Evolutionary conservation across 1,284 basidiomycete genomes (phyloP), one percentile per base, ranked within the genome.

Genomic region (Naganishia albida): DNA sequence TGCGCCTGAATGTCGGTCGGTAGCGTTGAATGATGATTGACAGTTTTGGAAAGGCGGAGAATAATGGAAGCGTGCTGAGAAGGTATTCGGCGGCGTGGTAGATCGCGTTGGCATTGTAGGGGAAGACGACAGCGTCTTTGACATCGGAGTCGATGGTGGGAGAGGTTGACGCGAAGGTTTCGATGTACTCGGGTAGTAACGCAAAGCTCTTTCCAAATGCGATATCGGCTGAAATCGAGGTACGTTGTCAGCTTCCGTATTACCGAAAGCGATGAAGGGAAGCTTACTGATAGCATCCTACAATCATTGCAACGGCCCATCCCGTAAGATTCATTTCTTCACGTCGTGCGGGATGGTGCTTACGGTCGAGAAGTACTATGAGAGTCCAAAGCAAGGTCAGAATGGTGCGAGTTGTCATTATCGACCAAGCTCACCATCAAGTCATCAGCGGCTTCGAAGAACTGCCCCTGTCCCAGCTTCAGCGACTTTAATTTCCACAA

Each of bases 191-290:
- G 2, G 46, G 23, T 1, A 60, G 46, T 7, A 60, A 34, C 8
- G 56, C 66, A 70, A 72, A 73, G 7, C 66, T 62, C 39, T 71
- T 53, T 13, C 71, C 72, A 65, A 75, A 74, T 13, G 73, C 72
- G 70, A 75, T 74, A 1, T 69, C 71, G 62, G 63, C 71, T 72
- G 43, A 3, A 23, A 25, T 13, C 3, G 2, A 3, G 3, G 28
- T 15, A 48, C 2, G 1, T 12, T n/a, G 34, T 25, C 8, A n/a
- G 16, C 46, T 28, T 18, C 16, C 20, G 25, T 4, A 42, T 44
- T 15, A 62, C 15, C 6, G n/a, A 7, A 2, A 38, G 1, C n/a
- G 16, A 2, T 18, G 8, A 12, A 20, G 2, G 50, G 34, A 34
- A 34, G 34, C 66, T 62, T 39, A 69, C 70, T 70, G 46, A 72